Evolutionary conservation across 1,284 basidiomycete genomes (phyloP).

Genomic region (Rhodotorula sp.): DNA sequence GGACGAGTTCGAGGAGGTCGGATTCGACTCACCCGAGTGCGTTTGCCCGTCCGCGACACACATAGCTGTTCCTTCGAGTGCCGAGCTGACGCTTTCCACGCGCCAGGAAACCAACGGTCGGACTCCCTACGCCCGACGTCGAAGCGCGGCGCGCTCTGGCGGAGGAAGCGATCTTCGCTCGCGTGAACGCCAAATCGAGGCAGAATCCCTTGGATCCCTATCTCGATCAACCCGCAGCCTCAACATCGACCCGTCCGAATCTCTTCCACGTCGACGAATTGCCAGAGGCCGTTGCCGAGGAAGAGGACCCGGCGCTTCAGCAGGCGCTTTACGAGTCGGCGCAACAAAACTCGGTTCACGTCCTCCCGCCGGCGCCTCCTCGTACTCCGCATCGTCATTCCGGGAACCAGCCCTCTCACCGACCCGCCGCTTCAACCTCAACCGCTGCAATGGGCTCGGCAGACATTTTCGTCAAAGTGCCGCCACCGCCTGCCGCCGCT

Average conservation of each 20-base stretch:
- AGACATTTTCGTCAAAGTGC: background rate
- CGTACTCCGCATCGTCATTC: background rate
- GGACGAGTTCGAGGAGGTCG: conserved; percentile 40
- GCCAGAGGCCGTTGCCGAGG: background rate
- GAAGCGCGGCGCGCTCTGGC: conserved; percentile 26
- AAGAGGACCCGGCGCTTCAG: conserved; percentile 24
- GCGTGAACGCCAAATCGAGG: conserved; percentile 4
- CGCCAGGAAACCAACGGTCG: background rate
- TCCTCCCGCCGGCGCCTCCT: background rate
- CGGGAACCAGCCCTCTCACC: background rate
- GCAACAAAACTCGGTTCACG: background rate
- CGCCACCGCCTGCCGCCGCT: background rate
- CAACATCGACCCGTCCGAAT: background rate
- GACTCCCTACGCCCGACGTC: conserved; percentile 24
- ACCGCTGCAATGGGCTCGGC: too few relatives aligned
- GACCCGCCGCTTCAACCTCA: background rate
- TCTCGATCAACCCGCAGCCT: conserved; percentile 23
- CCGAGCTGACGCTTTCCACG: background rate
- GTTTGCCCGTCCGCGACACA: background rate
- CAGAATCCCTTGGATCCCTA: conserved; percentile 21
- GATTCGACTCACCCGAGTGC: conserved; percentile 16
- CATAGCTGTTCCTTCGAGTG: too few relatives aligned
- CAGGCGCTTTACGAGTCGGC: conserved; percentile 26
- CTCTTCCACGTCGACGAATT: background rate
- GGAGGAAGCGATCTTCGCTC: conserved; percentile 31